Evolutionary conservation across 352 stramenopile species (phyloP), one percentile per base, ranked within the genome.

Genomic region (Pythium vanterpoolii): DNA sequence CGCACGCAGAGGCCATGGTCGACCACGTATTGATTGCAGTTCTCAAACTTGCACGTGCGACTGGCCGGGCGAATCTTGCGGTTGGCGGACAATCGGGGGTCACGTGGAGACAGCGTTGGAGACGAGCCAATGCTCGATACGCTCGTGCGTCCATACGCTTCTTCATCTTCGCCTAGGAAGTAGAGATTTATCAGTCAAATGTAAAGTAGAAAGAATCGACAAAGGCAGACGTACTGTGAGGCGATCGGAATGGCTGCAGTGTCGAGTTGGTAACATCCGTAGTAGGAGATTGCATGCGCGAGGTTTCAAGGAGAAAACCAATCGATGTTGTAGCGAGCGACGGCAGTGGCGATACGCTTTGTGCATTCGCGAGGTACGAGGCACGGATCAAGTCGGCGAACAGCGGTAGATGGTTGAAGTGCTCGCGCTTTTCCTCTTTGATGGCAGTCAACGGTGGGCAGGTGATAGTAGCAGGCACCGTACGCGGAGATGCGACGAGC

Each of bases 21-120:
- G 27, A 87, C 79, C 39, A 89, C 77, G 49, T 89, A 89, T 51
- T 89, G 74, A 36, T 83, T 72, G 50, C 79, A 89, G 30, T 68
- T 73, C 45, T 87, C 77, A 45, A 80, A 70, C 58, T 89, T 87
- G 60, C 77, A 89, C 26, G 81, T 78, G 45, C 79, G 79, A 45
- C 72, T 86, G 7, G 77, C 67, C 5, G 76, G 76, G 19, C 76
- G 68, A 5, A 13, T 27, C 40, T 70, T 69, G 34, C 53, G 19
- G 30, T 28, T 61, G 19, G 49, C 48, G 11, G 2, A 3, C 16
- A 21, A 1, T 9, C 3, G 30, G 19, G 26, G 19, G 34, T 57
- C 50, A 5, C 50, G 50, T 16, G 59, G 51, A 0, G 59, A 60
- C 21, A 55, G 24, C 9, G 59, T 48, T 19, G 49, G 33, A 3